Evolutionary conservation across 768 basidiomycete genomes (phyloP), one percentile per base, ranked within the genome.

Genomic region (Mycena maculata): DNA sequence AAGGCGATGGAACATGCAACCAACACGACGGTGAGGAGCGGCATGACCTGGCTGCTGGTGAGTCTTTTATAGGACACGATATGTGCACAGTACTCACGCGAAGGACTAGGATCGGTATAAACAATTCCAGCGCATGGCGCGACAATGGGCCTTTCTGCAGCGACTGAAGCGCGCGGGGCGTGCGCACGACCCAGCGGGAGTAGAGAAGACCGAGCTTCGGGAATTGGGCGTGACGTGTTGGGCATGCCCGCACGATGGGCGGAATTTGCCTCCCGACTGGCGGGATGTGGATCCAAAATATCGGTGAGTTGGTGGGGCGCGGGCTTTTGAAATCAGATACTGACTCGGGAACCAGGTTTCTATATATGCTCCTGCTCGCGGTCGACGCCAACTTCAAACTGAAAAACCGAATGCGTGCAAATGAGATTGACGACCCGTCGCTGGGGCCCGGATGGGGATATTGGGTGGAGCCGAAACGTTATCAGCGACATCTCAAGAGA

Each of bases 361-460:
- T 74, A 0, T 71, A 63, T 30, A 69, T 55, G 50, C 44, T 64
- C 0, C 22, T 61, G 0, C 15, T 69, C 8, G 66, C 70, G 1
- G 47, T 75, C 0, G 71, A 75, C 22, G 62, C 72, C 3, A 74
- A 74, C 52, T 77, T 76, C 39, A 47, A 59, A 4, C 44, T 75
- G 6, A 73, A 73, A 48, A 50, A 67, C 20, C 56, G 62, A 5
- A 42, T 44, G 18, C 44, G 65, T 2, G 38, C 55, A 4, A 69
- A 53, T 12, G 65, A 70, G 9, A 33, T 45, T 8, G 41, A 52
- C 6, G 71, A 75, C 30, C 71, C 73, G 0, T 28, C 68, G 3
- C 48, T 75, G 1, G 68, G 70, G 16, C 64, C 23, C 1, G 65
- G 65, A 0, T 66, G 62, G 63, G 67, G 63, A 0, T 72, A 70